Evolutionary conservation across 805 yeast species (phyloP).

Genomic region (Candida alai): DNA sequence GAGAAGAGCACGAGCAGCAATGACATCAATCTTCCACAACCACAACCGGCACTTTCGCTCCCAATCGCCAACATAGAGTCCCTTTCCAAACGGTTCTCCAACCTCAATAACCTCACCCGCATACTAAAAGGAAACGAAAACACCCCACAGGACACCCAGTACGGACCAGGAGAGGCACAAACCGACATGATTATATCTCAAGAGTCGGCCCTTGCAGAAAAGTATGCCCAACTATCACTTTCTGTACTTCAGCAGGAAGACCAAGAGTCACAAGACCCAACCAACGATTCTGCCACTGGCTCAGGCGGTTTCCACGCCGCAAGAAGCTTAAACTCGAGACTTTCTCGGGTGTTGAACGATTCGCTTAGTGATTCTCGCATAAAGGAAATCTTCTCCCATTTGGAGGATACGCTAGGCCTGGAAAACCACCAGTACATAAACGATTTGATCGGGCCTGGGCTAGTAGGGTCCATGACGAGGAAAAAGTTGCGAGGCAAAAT

Average conservation of each 20-base stretch:
- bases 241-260: constrained; percentile 25
- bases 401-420: constrained; percentile 23
- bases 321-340: constrained; percentile 23
- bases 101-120: constrained; percentile 13
- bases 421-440: constrained; percentile 25
- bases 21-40: constrained; percentile 26
- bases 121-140: constrained; percentile 5
- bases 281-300: neutral
- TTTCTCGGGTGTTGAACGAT: constrained; percentile 48
- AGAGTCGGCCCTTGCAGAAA: constrained; percentile 32
- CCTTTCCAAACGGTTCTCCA: constrained; percentile 30
- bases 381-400: constrained; percentile 29
- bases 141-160: constrained; percentile 3
- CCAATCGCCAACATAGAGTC: constrained; percentile 34
- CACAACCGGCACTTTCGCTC: constrained; percentile 42
- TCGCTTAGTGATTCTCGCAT: constrained; percentile 35
- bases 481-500: constrained; percentile 56
- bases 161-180: constrained; percentile 7
- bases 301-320: neutral
- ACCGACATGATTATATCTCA: too few relatives aligned
- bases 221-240: constrained; percentile 47
- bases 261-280: constrained; percentile 3
- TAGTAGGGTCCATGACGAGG: constrained; percentile 58
- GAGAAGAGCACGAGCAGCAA: constrained; percentile 8
- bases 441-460: constrained; percentile 42